Evolutionary conservation across 805 yeast genomes (phyloP), one percentile per base, ranked within the genome.

Genomic region (Wickerhamiella hasegawae): DNA sequence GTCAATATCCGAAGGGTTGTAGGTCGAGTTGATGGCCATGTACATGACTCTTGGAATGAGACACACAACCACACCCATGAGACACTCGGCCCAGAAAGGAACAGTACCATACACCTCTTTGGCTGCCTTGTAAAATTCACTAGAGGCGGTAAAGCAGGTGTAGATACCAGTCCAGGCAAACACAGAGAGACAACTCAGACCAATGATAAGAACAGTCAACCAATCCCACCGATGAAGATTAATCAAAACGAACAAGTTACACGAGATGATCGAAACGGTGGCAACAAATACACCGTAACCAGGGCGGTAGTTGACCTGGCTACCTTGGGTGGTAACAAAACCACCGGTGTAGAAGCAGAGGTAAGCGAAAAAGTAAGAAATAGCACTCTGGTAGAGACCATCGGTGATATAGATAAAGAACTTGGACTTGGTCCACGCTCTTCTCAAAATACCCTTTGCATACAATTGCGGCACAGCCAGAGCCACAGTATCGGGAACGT

Each of bases 151-250:
- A 19, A 66, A 53, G 3, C 71, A 55, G 21, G 83, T 68, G 76
- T 85, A 80, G 17, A 73, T 69, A n/a, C 87, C 85, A 3, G 81
- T 70, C 92, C 92, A 80, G 50, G 73, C 68, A 45, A 66, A 76
- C 14, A 78, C 62, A 29, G 78, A 44, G 41, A 75, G 51, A 35
- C 65, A 63, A 11, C 83, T 73, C 31, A 81, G 49, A 1, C 65
- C 57, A 38, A 61, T 58, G 40, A 76, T 65, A 18, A 72, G 48
- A 19, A 66, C 34, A 15, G 79, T 63, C 18, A 80, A 49, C 75
- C 78, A 73, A 55, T 80, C 92, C 92, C 92, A 81, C 43, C 84
- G 58, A 41, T 64, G 65, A 57, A 77, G 85, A 47, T 73, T 76
- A 40, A 75, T 53, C 45, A 79, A 47, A 22, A 81, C 74, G 54